phyloP scores from a whole-genome alignment of 78 protist species.

The Diacronema lutheri region DNA sequence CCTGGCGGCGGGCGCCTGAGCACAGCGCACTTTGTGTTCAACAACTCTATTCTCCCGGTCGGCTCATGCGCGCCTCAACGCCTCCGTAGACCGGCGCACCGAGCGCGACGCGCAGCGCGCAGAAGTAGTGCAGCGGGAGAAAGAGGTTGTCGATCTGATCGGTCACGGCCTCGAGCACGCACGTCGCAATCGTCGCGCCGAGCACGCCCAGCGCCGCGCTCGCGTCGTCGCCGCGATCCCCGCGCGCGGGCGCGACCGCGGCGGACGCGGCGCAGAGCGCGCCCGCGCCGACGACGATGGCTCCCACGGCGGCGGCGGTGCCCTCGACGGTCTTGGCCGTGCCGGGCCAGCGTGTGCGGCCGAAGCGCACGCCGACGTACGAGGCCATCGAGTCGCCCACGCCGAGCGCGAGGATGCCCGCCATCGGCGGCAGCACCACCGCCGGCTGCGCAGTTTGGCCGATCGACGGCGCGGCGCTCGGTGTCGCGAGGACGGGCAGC shows the following conservation, averaged over 20 bases:
- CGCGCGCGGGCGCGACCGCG: background rate
- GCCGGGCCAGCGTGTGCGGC: slow-evolving; percentile 53
- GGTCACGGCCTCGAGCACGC: slow-evolving; percentile 63
- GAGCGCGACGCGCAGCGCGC: too few species aligned
- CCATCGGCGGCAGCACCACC: slow-evolving; percentile 13
- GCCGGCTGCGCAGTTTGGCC: background rate
- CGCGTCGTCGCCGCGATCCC: background rate
- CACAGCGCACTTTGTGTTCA: too few species aligned
- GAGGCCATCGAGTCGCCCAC: slow-evolving; percentile 65
- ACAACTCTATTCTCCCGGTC: too few species aligned
- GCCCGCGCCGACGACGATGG: background rate
- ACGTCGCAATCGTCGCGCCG: background rate
- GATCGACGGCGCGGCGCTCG: background rate
- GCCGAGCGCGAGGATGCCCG: slow-evolving; percentile 26
- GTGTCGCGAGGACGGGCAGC: slow-evolving; percentile 40
- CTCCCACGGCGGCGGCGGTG: slow-evolving; percentile 14
- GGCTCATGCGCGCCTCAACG: too few species aligned
- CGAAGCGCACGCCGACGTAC: slow-evolving; percentile 49
- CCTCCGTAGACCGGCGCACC: too few species aligned
- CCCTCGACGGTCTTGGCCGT: slow-evolving; percentile 70
- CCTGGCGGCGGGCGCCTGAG: too few species aligned
- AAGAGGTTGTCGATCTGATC: slow-evolving; percentile 69
- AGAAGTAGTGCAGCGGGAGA: slow-evolving; percentile 36
- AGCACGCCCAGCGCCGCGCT: background rate
- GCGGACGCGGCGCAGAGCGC: slow-evolving; percentile 18